Conservation (phyloP, 2,329 filamentous ascomycete species). For the Fusarium verrucosum region DNA sequence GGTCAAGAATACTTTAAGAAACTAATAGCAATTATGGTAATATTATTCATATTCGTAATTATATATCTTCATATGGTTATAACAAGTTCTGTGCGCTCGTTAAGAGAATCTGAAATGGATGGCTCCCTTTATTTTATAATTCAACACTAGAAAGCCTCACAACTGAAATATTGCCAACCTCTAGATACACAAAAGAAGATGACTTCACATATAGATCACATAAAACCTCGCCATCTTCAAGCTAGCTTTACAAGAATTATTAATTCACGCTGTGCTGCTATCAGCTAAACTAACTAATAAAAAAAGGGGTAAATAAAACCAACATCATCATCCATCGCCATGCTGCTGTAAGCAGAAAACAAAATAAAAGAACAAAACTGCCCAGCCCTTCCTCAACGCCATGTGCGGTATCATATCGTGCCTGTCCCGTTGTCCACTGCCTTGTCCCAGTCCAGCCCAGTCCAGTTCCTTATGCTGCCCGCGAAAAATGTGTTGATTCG, state of each 20-base stretch:
- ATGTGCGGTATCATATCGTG: conserved; percentile 37
- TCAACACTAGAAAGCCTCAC: too few species aligned
- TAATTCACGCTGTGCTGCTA: conserved; percentile 11
- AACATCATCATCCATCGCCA: conserved; percentile 48
- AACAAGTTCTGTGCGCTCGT: not conserved
- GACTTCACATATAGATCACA: not conserved
- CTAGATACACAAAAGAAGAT: too few species aligned
- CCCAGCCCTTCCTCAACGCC: conserved; percentile 47
- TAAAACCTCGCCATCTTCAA: too few species aligned
- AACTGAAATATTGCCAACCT: too few species aligned
- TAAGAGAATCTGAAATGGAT: too few species aligned
- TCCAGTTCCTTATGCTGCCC: conserved; percentile 39
- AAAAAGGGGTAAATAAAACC: conserved; percentile 18
- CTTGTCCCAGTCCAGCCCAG: conserved; percentile 34
- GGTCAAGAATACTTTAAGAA: not conserved
- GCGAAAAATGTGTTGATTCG: conserved; percentile 28
- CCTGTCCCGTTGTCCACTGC: conserved; percentile 34
- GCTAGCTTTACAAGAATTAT: conserved; percentile 4
- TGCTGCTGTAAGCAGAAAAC: conserved; percentile 44
- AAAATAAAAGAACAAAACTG: conserved; percentile 35
- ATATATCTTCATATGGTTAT: not conserved
- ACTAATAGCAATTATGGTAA: not conserved
- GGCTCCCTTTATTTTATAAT: too few species aligned
- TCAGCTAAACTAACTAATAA: conserved; percentile 30
- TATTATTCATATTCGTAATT: not conserved